phyloP scores from a whole-genome alignment of 495 filamentous ascomycete genomes.

The Aspergillus sclerotioniger region DNA sequence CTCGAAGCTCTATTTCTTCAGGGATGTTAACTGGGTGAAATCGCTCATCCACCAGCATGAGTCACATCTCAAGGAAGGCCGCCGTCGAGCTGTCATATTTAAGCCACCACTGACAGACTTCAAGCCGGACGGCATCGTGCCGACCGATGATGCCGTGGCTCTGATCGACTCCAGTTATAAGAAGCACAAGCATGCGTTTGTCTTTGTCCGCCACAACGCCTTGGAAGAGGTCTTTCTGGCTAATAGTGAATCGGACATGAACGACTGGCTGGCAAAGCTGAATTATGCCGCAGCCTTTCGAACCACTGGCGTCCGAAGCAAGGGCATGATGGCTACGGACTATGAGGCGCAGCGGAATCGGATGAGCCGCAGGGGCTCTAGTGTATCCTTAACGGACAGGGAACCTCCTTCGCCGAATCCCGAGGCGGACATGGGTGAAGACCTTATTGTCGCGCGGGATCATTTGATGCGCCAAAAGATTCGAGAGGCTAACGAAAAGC shows the following conservation, averaged over 20 bases:
- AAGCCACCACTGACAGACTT: conserved; percentile 85
- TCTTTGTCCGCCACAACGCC: conserved; percentile 84
- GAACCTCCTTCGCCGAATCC: conserved; percentile 56
- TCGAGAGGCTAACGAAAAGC: conserved; percentile 75
- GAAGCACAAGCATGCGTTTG: conserved; percentile 94
- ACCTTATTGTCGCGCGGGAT: conserved; percentile 75
- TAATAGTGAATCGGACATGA: conserved; percentile 84
- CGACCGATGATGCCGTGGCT: conserved; percentile 87
- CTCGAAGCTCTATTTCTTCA: conserved; percentile 95
- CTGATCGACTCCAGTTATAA: conserved; percentile 83
- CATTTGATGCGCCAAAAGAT: conserved; percentile 83
- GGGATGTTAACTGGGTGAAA: conserved; percentile 90
- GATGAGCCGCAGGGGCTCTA: conserved; percentile 66
- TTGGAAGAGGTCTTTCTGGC: conserved; percentile 90
- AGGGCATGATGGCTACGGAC: conserved; percentile 78
- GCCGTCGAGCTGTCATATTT: conserved; percentile 68
- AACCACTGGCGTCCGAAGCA: conserved; percentile 86
- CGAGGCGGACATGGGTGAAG: conserved; percentile 74
- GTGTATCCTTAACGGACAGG: conserved; percentile 33
- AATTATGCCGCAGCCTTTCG: conserved; percentile 96
- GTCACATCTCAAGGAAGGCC: conserved; percentile 60
- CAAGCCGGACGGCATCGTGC: conserved; percentile 89
- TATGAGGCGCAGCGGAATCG: conserved; percentile 81
- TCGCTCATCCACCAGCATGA: conserved; percentile 83
- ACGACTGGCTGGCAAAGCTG: conserved; percentile 94